phyloP scores from a whole-genome alignment of 371 early-diverging fungal genomes.

The Mortierella sp. region DNA sequence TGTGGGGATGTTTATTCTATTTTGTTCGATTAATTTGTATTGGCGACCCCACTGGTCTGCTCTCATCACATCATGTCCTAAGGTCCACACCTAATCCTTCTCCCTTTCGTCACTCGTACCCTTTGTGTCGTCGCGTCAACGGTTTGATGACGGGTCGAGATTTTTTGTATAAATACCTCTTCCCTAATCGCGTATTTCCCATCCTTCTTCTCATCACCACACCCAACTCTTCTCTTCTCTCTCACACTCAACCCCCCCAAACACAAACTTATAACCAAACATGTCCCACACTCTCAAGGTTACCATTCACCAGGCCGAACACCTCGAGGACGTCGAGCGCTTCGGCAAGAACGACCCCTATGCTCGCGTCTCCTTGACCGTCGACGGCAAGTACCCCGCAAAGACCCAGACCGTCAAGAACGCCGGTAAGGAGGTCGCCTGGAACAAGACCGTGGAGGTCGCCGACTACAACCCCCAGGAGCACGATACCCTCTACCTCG shows the following conservation, averaged over 20 bases:
- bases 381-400: constrained; percentile 37
- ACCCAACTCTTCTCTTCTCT: not conserved
- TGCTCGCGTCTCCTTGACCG: constrained; percentile 19
- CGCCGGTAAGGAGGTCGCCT: constrained; percentile 60
- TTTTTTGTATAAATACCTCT: constrained; percentile 21
- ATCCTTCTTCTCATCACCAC: constrained; percentile 4
- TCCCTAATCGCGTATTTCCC: not conserved
- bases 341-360: constrained; percentile 56
- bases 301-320: constrained; percentile 15
- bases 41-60: not conserved
- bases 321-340: constrained; percentile 46
- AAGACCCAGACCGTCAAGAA: constrained; percentile 59
- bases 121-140: not conserved
- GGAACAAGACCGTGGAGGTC: constrained; percentile 65
- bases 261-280: constrained; percentile 22
- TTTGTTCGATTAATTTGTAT: not conserved
- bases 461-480: constrained; percentile 48
- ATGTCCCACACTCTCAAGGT: constrained; percentile 33
- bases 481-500: constrained; percentile 63
- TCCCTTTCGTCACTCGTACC: too few species aligned
- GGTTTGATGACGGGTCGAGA: not conserved
- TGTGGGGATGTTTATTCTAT: not conserved
- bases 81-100: too few species aligned
- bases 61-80: not conserved
- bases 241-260: not conserved